phyloP scores from a whole-genome alignment of 257 asterid species.

The Fraxinus anomala region DNA sequence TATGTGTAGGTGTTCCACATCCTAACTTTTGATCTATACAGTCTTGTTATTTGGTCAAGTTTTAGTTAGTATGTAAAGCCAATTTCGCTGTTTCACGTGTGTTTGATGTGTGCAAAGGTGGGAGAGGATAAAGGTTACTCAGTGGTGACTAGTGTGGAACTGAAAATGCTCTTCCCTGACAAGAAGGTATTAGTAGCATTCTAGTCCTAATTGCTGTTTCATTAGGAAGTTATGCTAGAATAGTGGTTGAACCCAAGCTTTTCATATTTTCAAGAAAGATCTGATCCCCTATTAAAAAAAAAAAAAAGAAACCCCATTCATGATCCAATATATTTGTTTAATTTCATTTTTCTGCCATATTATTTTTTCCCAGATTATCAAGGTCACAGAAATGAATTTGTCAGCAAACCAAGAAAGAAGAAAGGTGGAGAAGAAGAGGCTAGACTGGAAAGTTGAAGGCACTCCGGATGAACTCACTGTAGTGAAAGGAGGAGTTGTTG shows the following conservation, averaged over 20 bases:
- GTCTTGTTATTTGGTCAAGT: neutral
- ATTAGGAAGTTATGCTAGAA: neutral
- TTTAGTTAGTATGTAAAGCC: neutral
- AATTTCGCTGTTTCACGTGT: slow-evolving; percentile 20
- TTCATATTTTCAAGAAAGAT: neutral
- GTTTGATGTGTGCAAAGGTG: slow-evolving; percentile 44
- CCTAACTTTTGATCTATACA: neutral
- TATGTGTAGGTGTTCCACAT: neutral
- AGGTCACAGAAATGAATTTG: slow-evolving; percentile 66
- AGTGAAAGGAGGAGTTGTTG: slow-evolving; percentile 61
- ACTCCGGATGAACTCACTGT: slow-evolving; percentile 26
- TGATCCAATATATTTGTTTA: neutral
- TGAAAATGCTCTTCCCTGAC: slow-evolving; percentile 64
- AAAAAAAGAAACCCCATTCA: neutral
- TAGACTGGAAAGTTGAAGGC: slow-evolving; percentile 59
- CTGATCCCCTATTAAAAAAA: neutral
- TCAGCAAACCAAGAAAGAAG: slow-evolving; percentile 68
- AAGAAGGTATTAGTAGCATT: slow-evolving; percentile 47
- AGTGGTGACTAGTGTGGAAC: slow-evolving; percentile 56
- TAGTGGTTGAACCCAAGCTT: neutral
- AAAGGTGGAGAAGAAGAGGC: slow-evolving; percentile 71
- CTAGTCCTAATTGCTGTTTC: slow-evolving; percentile 1
- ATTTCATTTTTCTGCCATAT: neutral
- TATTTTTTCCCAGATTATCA: slow-evolving; percentile 39
- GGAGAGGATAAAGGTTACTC: slow-evolving; percentile 76